Evolutionary conservation across 768 basidiomycete genomes (phyloP), one percentile per base, ranked within the genome.

Genomic region (Leucocoprinus leucothites): DNA sequence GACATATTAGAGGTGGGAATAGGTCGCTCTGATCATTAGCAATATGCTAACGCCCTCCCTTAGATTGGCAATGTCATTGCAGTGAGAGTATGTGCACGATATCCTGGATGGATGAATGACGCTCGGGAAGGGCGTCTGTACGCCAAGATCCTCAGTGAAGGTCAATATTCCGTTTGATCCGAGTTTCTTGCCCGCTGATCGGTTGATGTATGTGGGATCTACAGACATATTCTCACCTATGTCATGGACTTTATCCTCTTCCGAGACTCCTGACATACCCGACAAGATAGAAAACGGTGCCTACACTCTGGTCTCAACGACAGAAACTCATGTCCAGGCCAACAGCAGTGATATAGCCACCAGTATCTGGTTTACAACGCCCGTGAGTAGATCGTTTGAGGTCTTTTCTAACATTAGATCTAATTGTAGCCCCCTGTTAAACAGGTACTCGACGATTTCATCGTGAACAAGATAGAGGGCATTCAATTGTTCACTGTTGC

Each of bases 401-500:
- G 5, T 54, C 57, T 35, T n/a, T n/a, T n/a, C n/a, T n/a, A n/a
- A n/a, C n/a, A n/a, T n/a, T n/a, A n/a, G n/a, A n/a, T n/a, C n/a
- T n/a, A n/a, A n/a, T n/a, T n/a, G n/a, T n/a, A n/a, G n/a, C n/a
- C n/a, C n/a, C n/a, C n/a, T n/a, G n/a, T n/a, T n/a, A n/a, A n/a
- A 2, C 43, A 64, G 68, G 60, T 64, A 13, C 63, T 71, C 28
- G 64, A 63, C 18, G 45, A 61, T 40, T 41, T 57, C 18, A 57
- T 63, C 9, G 53, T 69, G 9, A 46, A 57, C 14, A 66, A 61
- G 31, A 54, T 67, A 9, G 58, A 64, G 18, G 63, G 63, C 18
- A 60, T 70, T 28, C 68, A 70, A 34, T 61, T 71, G 2, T 63
- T 63, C 51, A 69, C 67, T 2, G 55, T 59, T 40, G 64, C 64